Evolutionary conservation across 2,329 filamentous ascomycete species (phyloP), one percentile per base, ranked within the genome.

Genomic region (Bipolaris victoriae): DNA sequence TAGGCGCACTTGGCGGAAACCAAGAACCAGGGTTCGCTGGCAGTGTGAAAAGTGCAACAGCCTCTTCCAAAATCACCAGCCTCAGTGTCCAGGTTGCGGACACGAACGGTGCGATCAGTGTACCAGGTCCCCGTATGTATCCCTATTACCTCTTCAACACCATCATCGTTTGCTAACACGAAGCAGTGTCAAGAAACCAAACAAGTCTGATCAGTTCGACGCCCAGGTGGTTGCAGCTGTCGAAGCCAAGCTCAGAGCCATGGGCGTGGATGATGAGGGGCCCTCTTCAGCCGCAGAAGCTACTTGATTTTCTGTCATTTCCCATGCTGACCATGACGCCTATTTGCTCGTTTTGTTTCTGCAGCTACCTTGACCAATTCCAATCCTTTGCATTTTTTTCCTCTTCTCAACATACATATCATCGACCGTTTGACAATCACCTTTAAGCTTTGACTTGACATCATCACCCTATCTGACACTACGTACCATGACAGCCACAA

Each of bases 31-130:
- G 24, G 74, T 82, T 5, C 75, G 79, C 4, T 81, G 79, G 72
- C 77, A 73, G 40, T 92, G 90, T 74, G 83, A 87, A 63, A 78
- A 82, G 51, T 92, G 90, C 78, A 81, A 82, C 69, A 81, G 81
- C 16, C 79, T 85, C 39, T 89, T 86, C 72, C 80, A 83, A 1
- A 77, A 82, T 3, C 79, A 85, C 40, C 83, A 82, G 6, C 80
- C 80, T 5, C 76, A 77, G 35, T 92, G 89, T 77, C 75, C 76
- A 45, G 83, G 82, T 15, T 92, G 89, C 68, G 79, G 81, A 1
- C 84, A 88, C 66, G 76, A 81, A 58, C 86, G 87, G 63, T 88
- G 88, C 67, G 76, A 80, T 2, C 77, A 81, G 51, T 90, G 88
- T 67, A 81, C 81, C 15, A 81, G 88, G 48, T 80, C 74, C 61